phyloP scores from a whole-genome alignment of 805 yeast genomes.

The Ogataea henricii region DNA sequence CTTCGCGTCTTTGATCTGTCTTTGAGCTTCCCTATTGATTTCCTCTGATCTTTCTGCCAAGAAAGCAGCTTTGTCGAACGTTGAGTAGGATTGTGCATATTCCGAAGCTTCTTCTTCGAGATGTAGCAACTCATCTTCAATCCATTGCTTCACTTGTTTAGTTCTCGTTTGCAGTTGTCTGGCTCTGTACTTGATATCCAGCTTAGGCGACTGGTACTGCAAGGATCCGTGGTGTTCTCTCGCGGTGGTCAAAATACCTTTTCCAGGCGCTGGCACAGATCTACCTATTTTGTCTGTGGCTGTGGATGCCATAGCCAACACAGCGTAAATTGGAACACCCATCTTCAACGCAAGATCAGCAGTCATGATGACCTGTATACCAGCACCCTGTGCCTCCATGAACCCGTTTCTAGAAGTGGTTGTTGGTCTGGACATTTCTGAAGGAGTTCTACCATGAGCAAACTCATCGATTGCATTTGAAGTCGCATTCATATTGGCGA shows the following conservation, averaged over 20 bases:
- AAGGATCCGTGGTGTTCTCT: constrained; percentile 84
- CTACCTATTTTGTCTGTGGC: constrained; percentile 98
- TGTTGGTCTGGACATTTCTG: constrained; percentile 98
- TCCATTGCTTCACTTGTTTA: constrained; percentile 79
- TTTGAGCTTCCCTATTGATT: constrained; percentile 77
- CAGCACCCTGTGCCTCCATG: constrained; percentile 99
- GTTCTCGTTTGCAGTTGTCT: constrained; percentile 85
- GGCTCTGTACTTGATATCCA: constrained; percentile 90
- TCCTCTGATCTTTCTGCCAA: constrained; percentile 84
- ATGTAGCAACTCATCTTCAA: constrained; percentile 73
- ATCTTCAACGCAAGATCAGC: constrained; percentile 91
- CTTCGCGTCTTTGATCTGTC: constrained; percentile 87
- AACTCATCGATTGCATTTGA: constrained; percentile 85
- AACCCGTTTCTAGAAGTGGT: constrained; percentile 96
- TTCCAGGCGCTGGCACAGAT: constrained; percentile 99
- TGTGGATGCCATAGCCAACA: constrained; percentile 91
- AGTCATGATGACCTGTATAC: constrained; percentile 94
- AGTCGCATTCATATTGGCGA: constrained; percentile 98
- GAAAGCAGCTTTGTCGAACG: constrained; percentile 56
- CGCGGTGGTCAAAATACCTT: constrained; percentile 98
- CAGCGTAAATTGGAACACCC: constrained; percentile 99
- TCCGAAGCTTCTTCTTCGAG: constrained; percentile 70
- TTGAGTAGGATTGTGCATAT: constrained; percentile 46
- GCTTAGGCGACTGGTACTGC: constrained; percentile 75
- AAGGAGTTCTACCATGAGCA: constrained; percentile 95